These are phyloP conservation scores for Psidium guajava DNA, from an alignment of 345 rosid genomes.

Conservation along the genomic window DNA sequence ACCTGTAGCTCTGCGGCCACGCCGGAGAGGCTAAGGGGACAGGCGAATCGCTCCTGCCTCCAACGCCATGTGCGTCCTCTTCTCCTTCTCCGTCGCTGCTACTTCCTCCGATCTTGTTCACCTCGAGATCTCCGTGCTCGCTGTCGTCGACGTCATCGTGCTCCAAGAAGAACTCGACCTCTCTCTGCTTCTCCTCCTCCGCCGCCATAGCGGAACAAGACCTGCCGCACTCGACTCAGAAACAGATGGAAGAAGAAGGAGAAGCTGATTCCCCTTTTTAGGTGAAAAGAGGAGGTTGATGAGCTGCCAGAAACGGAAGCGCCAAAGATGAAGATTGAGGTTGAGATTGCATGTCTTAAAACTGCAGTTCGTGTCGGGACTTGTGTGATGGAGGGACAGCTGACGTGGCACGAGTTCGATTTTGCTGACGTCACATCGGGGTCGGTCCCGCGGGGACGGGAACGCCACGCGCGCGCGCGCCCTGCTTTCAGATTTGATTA, in stretches of 20 bases:
- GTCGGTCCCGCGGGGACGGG: neutral
- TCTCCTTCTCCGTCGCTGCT: constrained; percentile 19
- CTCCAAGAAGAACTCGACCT: constrained; percentile 24
- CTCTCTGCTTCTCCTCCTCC: constrained; percentile 7
- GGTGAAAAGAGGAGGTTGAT: neutral
- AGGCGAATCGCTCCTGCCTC: neutral
- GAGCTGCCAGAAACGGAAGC: neutral
- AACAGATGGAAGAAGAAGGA: neutral
- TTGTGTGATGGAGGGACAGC: neutral
- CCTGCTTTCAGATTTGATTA: neutral
- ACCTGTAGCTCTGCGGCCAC: constrained; percentile 87
- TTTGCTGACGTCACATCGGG: neutral
- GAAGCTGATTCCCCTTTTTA: neutral
- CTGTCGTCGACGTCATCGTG: constrained; percentile 15
- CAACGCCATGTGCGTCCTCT: neutral
- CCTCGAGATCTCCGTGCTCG: constrained; percentile 26
- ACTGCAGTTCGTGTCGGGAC: neutral
- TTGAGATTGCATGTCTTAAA: neutral
- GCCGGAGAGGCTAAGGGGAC: constrained; percentile 35
- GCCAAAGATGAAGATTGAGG: neutral
- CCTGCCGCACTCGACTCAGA: neutral
- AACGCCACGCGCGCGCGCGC: neutral
- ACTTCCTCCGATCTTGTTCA: constrained; percentile 12
- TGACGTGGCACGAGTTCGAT: neutral
- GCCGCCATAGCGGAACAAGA: constrained; percentile 7